These are phyloP conservation scores for Eutrema salsugineum DNA, from an alignment of 441 rosid genomes.

Conservation along the genomic window DNA sequence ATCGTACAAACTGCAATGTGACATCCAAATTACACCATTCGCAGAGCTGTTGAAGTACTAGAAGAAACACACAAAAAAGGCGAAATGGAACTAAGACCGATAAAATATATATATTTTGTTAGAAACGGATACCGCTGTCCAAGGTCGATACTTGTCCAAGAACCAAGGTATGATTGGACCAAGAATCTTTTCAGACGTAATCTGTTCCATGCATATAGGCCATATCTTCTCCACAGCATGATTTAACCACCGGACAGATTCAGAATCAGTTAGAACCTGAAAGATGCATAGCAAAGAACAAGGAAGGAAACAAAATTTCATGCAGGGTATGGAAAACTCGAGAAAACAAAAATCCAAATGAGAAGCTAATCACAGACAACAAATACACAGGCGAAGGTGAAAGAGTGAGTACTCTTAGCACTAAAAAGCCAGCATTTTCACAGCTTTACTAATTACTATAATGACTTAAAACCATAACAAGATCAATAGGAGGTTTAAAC, in stretches of 20 bases:
- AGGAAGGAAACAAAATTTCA: neutral
- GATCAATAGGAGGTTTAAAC: too few relatives aligned
- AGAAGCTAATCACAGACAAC: neutral
- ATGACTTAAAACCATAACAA: neutral
- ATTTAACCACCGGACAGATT: slow-evolving; percentile 86
- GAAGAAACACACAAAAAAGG: neutral
- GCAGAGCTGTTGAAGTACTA: neutral
- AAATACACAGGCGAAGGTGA: neutral
- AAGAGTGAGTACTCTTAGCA: neutral
- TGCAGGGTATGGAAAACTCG: neutral
- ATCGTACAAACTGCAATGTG: neutral
- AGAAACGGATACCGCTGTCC: slow-evolving; percentile 74
- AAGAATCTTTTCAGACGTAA: slow-evolving; percentile 74
- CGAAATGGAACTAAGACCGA: neutral
- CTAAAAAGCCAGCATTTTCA: neutral
- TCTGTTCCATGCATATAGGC: slow-evolving; percentile 88
- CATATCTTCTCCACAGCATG: slow-evolving; percentile 80
- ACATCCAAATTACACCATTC: neutral
- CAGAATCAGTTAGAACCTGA: slow-evolving; percentile 79
- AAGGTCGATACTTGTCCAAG: slow-evolving; percentile 86
- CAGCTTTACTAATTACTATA: neutral
- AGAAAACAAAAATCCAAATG: neutral
- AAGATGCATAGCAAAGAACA: slow-evolving; percentile 3
- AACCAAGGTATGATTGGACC: slow-evolving; percentile 93
- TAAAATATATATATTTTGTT: neutral